Percentiles rank a stretch among this genome's conserved stretches.
These are phyloP conservation scores for Boletus pseudo-olivaceus DNA, from an alignment of 768 basidiomycete species.

Conservation along the genomic window DNA sequence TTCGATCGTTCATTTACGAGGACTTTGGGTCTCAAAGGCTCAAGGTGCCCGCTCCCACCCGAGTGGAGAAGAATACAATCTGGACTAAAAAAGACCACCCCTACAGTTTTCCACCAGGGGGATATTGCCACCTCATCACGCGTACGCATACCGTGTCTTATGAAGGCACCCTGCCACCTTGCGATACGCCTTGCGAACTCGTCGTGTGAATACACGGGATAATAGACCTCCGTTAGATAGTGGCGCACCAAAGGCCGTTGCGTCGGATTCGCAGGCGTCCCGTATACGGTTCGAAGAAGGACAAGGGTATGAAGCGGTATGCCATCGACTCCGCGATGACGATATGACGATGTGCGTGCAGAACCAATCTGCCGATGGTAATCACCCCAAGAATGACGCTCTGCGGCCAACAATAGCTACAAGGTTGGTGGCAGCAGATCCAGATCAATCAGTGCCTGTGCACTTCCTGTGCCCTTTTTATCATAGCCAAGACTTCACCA, in stretches of 20 bases:
- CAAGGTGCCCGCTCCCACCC: neutral
- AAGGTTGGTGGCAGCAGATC: slow-evolving; percentile 3
- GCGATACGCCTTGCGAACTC: slow-evolving; percentile 5
- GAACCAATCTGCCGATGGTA: neutral
- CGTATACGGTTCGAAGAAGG: too few relatives aligned
- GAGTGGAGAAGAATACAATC: neutral
- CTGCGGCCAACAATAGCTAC: slow-evolving; percentile 7
- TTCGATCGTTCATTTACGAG: neutral
- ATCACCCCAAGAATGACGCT: slow-evolving; percentile 10
- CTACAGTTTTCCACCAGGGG: neutral
- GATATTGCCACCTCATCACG: slow-evolving; percentile 2
- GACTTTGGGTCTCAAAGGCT: neutral
- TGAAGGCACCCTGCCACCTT: slow-evolving; percentile 13
- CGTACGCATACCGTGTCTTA: slow-evolving; percentile 3
- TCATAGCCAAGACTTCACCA: slow-evolving; percentile 10
- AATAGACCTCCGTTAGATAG: slow-evolving; percentile 7
- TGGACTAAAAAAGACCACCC: slow-evolving; percentile 10
- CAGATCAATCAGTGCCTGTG: slow-evolving; percentile 4
- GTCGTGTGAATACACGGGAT: slow-evolving; percentile 22
- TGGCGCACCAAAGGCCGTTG: slow-evolving; percentile 10
- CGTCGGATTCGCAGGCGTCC: slow-evolving; percentile 2
- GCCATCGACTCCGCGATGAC: slow-evolving; percentile 7
- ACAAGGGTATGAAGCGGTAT: neutral
- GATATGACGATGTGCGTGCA: neutral
- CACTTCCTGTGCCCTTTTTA: neutral